Conservation (phyloP, 2,329 filamentous ascomycete species). For the Fusarium anthophilum region DNA sequence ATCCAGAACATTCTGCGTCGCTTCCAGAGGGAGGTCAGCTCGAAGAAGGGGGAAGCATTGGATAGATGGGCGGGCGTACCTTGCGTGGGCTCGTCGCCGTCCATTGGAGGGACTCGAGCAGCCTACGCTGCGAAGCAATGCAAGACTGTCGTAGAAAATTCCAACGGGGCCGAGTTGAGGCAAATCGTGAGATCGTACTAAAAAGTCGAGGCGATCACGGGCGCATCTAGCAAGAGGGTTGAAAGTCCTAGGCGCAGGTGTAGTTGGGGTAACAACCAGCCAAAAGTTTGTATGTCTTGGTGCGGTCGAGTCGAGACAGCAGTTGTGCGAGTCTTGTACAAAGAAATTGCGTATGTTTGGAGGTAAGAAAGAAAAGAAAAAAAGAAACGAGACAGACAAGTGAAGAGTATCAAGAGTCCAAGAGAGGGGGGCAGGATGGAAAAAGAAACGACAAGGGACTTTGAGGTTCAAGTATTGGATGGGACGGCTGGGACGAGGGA, state of each 20-base stretch:
- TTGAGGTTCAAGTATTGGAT: slow-evolving; percentile 27
- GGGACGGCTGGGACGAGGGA: slow-evolving; percentile 25
- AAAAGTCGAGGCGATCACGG: slow-evolving; percentile 14
- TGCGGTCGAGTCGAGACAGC: slow-evolving; percentile 1
- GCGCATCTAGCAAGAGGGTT: slow-evolving; percentile 18
- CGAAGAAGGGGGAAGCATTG: not conserved
- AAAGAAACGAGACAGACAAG: not conserved
- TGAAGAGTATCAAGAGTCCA: slow-evolving; percentile 18
- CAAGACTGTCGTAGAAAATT: slow-evolving; percentile 27
- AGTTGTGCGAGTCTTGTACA: not conserved
- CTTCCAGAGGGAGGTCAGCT: slow-evolving; percentile 49
- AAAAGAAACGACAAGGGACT: slow-evolving; percentile 36
- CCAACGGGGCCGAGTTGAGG: slow-evolving; percentile 12
- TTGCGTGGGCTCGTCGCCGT: slow-evolving; percentile 57
- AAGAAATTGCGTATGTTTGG: not conserved
- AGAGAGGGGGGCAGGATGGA: slow-evolving; percentile 23
- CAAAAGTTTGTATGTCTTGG: slow-evolving; percentile 14
- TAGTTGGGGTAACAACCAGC: slow-evolving; percentile 14
- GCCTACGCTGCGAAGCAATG: slow-evolving; percentile 38
- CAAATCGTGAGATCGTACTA: not conserved
- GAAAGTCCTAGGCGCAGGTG: slow-evolving; percentile 9
- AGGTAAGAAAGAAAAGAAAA: slow-evolving; percentile 12
- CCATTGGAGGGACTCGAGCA: slow-evolving; percentile 52
- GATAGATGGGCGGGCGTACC: slow-evolving; percentile 41
- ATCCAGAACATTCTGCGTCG: slow-evolving; percentile 84